Percentiles rank a stretch among this genome's conserved stretches.
These are phyloP conservation scores for Urochloa ruziziensis DNA, from an alignment of 176 grass and related monocot genomes.

Conservation along the genomic window DNA sequence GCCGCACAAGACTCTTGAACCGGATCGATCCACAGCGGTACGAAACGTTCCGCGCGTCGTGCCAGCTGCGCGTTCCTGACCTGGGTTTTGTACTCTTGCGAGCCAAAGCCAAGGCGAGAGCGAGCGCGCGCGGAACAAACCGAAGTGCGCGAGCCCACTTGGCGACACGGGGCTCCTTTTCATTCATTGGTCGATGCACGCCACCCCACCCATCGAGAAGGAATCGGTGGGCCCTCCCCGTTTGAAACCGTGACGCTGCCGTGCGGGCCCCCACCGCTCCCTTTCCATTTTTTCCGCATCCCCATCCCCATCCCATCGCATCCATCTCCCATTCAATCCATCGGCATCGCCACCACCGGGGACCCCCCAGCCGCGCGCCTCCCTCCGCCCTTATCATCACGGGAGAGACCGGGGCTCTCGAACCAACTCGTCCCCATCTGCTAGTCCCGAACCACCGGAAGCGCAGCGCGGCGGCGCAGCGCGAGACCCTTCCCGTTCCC, in stretches of 20 bases:
- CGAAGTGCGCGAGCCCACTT: not conserved
- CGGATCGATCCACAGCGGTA: too few species aligned
- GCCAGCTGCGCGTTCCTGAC: too few species aligned
- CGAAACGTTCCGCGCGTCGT: too few species aligned
- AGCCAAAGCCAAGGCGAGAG: too few species aligned
- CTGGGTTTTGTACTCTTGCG: too few species aligned
- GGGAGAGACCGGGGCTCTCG: not conserved
- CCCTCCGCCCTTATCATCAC: not conserved
- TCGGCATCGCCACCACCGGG: not conserved
- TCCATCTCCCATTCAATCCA: not conserved
- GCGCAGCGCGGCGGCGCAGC: not conserved
- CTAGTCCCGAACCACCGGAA: slow-evolving; percentile 13
- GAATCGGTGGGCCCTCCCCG: not conserved
- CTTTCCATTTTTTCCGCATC: not conserved
- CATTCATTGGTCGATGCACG: too few species aligned
- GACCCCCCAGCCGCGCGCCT: not conserved
- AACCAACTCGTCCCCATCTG: not conserved
- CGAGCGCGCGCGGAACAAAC: too few species aligned
- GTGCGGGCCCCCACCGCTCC: not conserved
- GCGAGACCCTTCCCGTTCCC: not conserved
- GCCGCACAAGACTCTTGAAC: too few species aligned
- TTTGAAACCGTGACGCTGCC: not conserved
- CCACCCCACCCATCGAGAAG: not conserved
- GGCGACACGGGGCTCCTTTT: too few species aligned
- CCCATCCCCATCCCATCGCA: not conserved